phyloP scores from a whole-genome alignment of 257 asterid species.

The Leonotis leonurus region DNA sequence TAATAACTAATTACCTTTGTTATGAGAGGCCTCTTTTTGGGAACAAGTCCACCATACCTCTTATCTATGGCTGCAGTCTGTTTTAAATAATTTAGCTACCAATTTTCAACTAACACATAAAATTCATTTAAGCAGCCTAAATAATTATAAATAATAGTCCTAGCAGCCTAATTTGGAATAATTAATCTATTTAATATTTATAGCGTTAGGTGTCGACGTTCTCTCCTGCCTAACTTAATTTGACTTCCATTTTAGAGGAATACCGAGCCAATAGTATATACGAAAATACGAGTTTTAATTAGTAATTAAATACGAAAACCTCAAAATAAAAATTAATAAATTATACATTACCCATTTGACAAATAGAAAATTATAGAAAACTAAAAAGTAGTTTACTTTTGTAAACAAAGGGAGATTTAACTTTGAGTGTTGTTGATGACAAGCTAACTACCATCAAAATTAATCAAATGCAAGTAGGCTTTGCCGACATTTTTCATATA shows the following conservation, averaged over 20 bases:
- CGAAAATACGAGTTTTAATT: too few relatives aligned
- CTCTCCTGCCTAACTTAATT: conserved; percentile 25
- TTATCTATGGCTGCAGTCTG: conserved; percentile 40
- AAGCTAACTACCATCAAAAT: conserved; percentile 18
- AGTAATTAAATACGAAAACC: too few relatives aligned
- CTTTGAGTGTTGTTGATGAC: background rate
- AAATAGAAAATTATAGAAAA: too few relatives aligned
- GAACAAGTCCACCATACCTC: conserved; percentile 64
- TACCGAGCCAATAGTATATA: conserved; percentile 4
- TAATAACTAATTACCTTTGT: conserved; percentile 58
- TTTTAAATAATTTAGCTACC: background rate
- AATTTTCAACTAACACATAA: background rate
- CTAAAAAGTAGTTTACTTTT: background rate
- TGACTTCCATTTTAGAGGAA: conserved; percentile 2
- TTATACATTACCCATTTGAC: too few relatives aligned
- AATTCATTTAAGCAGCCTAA: conserved; percentile 3
- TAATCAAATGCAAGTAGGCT: conserved; percentile 6
- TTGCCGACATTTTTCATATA: background rate
- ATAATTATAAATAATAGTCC: background rate
- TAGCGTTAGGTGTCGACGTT: conserved; percentile 9
- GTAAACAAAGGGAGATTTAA: background rate
- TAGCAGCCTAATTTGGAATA: background rate
- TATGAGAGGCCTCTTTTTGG: conserved; percentile 79
- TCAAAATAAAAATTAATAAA: background rate
- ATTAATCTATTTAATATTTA: background rate